A percentile compares a stretch with the other conserved stretches of the same genome.
phyloP scores from a whole-genome alignment of 108 stramenopile genomes.

The Skeletonema tropicum region DNA sequence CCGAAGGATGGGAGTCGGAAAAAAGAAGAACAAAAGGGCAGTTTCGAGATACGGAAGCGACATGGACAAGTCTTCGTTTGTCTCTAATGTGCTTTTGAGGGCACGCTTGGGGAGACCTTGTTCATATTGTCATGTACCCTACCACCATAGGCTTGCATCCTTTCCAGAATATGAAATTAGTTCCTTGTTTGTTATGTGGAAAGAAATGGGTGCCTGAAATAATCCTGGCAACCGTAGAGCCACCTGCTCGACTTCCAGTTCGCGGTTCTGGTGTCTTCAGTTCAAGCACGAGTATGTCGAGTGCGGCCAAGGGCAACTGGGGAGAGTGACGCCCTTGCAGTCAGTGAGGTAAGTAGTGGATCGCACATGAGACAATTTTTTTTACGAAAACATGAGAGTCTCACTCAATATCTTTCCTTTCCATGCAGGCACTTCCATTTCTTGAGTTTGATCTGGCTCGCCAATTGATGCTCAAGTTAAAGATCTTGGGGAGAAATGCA shows the following conservation, averaged over 20 bases:
- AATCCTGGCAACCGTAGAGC: conserved; percentile 73
- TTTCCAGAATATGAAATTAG: conserved; percentile 95
- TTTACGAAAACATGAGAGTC: not conserved
- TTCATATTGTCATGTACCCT: conserved; percentile 95
- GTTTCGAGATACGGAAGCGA: conserved; percentile 24
- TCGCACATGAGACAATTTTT: not conserved
- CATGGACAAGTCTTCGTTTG: conserved; percentile 41
- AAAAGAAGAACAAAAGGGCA: conserved; percentile 26
- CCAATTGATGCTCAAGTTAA: conserved; percentile 96
- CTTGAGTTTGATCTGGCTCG: conserved; percentile 95
- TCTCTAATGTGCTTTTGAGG: conserved; percentile 49
- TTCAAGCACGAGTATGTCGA: conserved; percentile 96
- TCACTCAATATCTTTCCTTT: not conserved
- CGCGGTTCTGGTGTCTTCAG: conserved; percentile 89
- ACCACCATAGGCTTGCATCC: conserved; percentile 93
- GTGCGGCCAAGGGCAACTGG: conserved; percentile 76
- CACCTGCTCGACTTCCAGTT: conserved; percentile 81
- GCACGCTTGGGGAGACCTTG: conserved; percentile 81
- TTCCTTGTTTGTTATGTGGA: conserved; percentile 91
- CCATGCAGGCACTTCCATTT: conserved; percentile 82
- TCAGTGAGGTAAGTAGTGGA: conserved; percentile 54
- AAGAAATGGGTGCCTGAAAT: conserved; percentile 97
- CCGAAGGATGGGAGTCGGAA: conserved; percentile 34
- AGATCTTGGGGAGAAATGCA: conserved; percentile 92
- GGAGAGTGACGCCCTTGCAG: conserved; percentile 91